phyloP scores from a whole-genome alignment of 2,329 filamentous ascomycete species.

The Gliomastix tumulicola region DNA sequence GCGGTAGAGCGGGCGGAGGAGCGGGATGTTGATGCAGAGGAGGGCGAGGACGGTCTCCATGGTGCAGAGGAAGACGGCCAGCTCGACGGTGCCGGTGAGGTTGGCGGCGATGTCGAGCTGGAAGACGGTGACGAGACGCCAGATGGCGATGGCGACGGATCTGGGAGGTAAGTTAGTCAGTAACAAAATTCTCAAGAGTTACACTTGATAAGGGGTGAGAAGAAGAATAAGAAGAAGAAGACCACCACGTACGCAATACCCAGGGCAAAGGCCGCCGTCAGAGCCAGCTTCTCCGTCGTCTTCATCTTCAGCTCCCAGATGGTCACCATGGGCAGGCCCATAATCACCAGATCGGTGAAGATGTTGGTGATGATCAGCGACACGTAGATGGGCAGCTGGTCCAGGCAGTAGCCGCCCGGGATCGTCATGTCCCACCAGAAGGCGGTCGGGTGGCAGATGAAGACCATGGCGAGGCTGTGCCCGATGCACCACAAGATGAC shows the following conservation, averaged over 20 bases:
- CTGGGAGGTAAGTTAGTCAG: background rate
- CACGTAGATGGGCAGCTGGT: conserved; percentile 1
- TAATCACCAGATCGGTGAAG: conserved; percentile 24
- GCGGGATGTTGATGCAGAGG: conserved; percentile 8
- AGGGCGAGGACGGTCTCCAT: conserved; percentile 7
- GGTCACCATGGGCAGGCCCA: conserved; percentile 24
- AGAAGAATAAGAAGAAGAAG: background rate
- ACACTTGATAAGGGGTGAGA: background rate
- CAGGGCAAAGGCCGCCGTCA: conserved; percentile 12
- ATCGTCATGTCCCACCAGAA: conserved; percentile 3
- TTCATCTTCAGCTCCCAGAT: conserved; percentile 22
- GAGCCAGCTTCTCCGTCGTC: conserved; percentile 13
- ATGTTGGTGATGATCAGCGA: conserved; percentile 19
- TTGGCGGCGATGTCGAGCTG: conserved; percentile 5
- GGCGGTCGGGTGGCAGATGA: background rate
- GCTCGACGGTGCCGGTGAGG: conserved; percentile 4
- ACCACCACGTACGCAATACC: conserved; percentile 9
- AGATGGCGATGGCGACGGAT: too few relatives aligned
- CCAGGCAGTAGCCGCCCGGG: conserved; percentile 9
- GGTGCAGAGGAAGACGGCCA: conserved; percentile 4
- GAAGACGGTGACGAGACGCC: too few relatives aligned
- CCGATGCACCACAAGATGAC: background rate
- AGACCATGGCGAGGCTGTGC: background rate
- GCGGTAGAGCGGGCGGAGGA: conserved; percentile 7
- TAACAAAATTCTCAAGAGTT: background rate